A percentile compares a stretch with the other conserved stretches of the same genome.
These are phyloP conservation scores for Cerioporus squamosus DNA, from an alignment of 1,284 basidiomycete species.

Conservation along the genomic window DNA sequence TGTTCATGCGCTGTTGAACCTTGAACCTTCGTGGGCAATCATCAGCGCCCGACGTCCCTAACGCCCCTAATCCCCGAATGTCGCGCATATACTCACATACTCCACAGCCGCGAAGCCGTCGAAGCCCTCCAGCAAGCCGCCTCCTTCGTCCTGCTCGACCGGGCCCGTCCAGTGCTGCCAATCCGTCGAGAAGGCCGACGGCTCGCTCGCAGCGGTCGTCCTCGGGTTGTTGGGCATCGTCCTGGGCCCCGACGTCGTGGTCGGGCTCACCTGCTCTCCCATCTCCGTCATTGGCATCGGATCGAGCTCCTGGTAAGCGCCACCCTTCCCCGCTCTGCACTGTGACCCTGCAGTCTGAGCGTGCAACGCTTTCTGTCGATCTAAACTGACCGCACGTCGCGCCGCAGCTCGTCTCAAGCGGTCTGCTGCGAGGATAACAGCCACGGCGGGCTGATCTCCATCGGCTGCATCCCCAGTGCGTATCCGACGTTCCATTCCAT, in stretches of 20 bases:
- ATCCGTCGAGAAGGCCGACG: constrained; percentile 16
- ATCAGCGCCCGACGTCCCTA: too few relatives aligned
- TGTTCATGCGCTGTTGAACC: neutral
- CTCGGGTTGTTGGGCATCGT: constrained; percentile 29
- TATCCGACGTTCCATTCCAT: neutral
- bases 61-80: neutral
- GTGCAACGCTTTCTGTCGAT: too few relatives aligned
- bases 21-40: too few relatives aligned
- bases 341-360: too few relatives aligned
- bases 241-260: constrained; percentile 20
- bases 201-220: constrained; percentile 8
- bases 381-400: neutral
- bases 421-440: constrained; percentile 24
- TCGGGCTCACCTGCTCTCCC: constrained; percentile 36
- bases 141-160: constrained; percentile 27
- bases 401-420: constrained; percentile 5
- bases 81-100: neutral
- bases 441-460: constrained; percentile 19
- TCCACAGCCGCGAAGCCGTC: constrained; percentile 1
- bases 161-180: constrained; percentile 33
- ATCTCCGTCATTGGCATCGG: constrained; percentile 28
- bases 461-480: constrained; percentile 22
- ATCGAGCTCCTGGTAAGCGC: constrained; percentile 24
- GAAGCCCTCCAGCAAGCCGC: constrained; percentile 11
- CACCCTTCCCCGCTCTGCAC: neutral